Evolutionary conservation across 208 protist species (phyloP), one percentile per base, ranked within the genome.

Genomic region (Acanthamoeba castellanii): DNA sequence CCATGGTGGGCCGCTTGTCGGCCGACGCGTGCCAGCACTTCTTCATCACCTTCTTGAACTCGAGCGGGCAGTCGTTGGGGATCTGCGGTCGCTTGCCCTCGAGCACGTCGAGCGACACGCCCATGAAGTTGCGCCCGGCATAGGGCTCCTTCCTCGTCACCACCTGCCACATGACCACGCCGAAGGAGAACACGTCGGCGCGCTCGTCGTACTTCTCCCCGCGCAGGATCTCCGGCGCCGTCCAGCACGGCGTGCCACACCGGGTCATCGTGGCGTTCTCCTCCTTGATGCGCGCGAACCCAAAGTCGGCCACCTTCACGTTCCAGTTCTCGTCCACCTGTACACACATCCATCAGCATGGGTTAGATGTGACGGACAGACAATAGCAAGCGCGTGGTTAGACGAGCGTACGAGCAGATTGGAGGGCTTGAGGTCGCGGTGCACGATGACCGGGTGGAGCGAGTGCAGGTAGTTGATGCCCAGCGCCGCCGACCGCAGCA

Each of bases 221-320:
- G 32, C 84, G 84, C 22, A 91, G 13, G 59, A 91, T 70, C 55
- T 91, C 84, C 25, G 84, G 84, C 18, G 84, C 84, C 25, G 90
- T 94, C 90, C 90, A 94, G 34, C 30, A 22, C 45, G 90, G 90
- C n/a, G 90, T 94, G 68, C 90, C 90, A 34, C 90, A 94, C 2
- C 90, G 64, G 6, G 90, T 94, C 90, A 94, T 94, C 1, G 90
- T 94, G 18, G 90, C 90, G n/a, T 94, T 94, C 52, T 94, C 90
- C 32, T 94, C 90, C 70, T 84, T 78, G 57, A 94, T 94, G 42
- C 90, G 64, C 30, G 90, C 90, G 37, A 94, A 94, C 18, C 90
- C 90, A 55, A 94, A 94, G 57, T 94, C 90, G 25, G 90, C 90
- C 37, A 94, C 95, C 88, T 97, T 97, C 20, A 97, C 95, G 42